Percentiles rank a stretch among this genome's conserved stretches.
phyloP scores from a whole-genome alignment of 768 basidiomycete genomes.

The Lepiota venenata region DNA sequence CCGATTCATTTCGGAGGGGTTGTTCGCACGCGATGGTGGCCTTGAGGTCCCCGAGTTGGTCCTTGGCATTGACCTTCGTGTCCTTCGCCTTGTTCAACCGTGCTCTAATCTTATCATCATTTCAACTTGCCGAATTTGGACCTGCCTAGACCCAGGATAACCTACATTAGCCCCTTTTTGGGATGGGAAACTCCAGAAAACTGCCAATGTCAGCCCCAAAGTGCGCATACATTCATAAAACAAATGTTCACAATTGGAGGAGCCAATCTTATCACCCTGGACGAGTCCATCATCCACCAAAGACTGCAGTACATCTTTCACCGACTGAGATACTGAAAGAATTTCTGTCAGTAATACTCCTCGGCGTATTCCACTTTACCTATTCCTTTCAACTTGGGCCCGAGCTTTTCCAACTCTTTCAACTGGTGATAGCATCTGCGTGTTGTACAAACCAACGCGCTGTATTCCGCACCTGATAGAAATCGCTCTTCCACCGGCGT shows the following conservation, averaged over 20 bases:
- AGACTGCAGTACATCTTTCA: slow-evolving; percentile 88
- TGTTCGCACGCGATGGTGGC: slow-evolving; percentile 48
- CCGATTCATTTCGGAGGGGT: slow-evolving; percentile 53
- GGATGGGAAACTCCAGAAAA: slow-evolving; percentile 96
- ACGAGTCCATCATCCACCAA: slow-evolving; percentile 87
- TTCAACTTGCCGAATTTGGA: slow-evolving; percentile 3
- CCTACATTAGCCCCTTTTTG: slow-evolving; percentile 75
- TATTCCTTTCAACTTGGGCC: slow-evolving; percentile 87
- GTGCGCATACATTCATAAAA: slow-evolving; percentile 15
- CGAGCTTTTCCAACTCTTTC: slow-evolving; percentile 91
- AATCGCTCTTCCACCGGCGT: slow-evolving; percentile 60
- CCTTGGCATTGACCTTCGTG: slow-evolving; percentile 34
- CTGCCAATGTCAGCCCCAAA: slow-evolving; percentile 37
- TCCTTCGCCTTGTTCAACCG: slow-evolving; percentile 51
- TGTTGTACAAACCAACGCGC: too few relatives aligned
- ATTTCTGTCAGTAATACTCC: not conserved
- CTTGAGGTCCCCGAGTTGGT: slow-evolving; percentile 49
- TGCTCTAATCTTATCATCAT: slow-evolving; percentile 47
- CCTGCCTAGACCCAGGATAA: slow-evolving; percentile 2
- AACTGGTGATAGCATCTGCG: slow-evolving; percentile 41
- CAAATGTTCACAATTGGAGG: slow-evolving; percentile 76
- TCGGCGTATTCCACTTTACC: slow-evolving; percentile 38
- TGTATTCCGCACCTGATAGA: slow-evolving; percentile 35
- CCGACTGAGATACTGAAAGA: slow-evolving; percentile 73
- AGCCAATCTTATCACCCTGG: slow-evolving; percentile 88